A percentile compares a stretch with the other conserved stretches of the same genome.
These are phyloP conservation scores for Populus euphratica DNA, from an alignment of 345 rosid genomes.

Conservation along the genomic window DNA sequence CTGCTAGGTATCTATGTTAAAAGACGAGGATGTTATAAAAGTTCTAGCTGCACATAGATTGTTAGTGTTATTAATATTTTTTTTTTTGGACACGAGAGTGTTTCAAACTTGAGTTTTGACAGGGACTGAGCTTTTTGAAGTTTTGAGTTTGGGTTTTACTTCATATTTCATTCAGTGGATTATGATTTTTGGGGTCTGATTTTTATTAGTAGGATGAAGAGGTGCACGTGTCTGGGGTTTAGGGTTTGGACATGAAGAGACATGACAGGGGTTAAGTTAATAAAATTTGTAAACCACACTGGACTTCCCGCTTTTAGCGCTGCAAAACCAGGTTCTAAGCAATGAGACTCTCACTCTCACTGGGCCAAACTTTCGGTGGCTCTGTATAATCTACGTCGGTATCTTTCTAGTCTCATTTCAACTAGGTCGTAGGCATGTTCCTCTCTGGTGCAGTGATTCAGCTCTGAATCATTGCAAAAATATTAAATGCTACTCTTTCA, in stretches of 20 bases:
- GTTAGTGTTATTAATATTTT: too few relatives aligned
- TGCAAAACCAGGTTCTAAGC: background rate
- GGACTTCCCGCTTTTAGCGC: constrained; percentile 25
- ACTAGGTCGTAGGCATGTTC: background rate
- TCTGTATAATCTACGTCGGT: background rate
- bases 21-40: too few relatives aligned
- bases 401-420: background rate
- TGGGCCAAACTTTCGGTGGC: constrained; percentile 12
- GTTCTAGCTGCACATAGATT: background rate
- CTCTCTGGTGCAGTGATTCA: background rate
- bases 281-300: background rate
- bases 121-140: background rate
- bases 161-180: too few relatives aligned
- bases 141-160: too few relatives aligned
- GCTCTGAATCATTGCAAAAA: background rate
- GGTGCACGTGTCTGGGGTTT: too few relatives aligned
- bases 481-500: background rate
- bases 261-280: background rate
- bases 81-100: too few relatives aligned
- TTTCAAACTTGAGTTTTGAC: background rate
- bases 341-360: background rate
- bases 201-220: too few relatives aligned
- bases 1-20: background rate
- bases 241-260: background rate
- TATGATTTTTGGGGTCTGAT: too few relatives aligned